Conservation (phyloP, 352 stramenopile genomes). For the Saprolegnia parasitica region DNA sequence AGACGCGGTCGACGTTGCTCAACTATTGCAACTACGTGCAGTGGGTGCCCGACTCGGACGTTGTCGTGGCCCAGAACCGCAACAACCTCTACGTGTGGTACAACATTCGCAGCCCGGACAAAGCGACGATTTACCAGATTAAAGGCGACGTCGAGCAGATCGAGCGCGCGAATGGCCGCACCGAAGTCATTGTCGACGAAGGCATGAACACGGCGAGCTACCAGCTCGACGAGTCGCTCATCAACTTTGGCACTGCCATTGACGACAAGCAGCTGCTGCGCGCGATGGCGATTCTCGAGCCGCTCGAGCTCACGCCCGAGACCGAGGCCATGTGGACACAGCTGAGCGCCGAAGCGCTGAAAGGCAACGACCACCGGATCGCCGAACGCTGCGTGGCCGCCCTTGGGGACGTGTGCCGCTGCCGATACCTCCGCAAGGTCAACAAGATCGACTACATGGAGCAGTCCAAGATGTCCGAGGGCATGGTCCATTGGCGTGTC, state of each 20-base stretch:
- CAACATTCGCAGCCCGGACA: conserved; percentile 91
- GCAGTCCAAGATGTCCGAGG: conserved; percentile 64
- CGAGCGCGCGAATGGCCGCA: conserved; percentile 87
- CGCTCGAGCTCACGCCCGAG: conserved; percentile 87
- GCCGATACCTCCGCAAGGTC: conserved; percentile 84
- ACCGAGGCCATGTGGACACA: conserved; percentile 93
- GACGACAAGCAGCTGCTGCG: conserved; percentile 88
- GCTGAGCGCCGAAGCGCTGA: conserved; percentile 79
- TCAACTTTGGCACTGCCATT: conserved; percentile 91
- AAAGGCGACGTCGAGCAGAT: conserved; percentile 94
- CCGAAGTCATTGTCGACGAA: conserved; percentile 94
- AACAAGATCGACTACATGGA: conserved; percentile 88
- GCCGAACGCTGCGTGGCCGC: conserved; percentile 88
- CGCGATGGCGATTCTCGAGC: conserved; percentile 91
- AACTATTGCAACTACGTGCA: conserved; percentile 96
- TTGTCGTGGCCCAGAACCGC: conserved; percentile 92
- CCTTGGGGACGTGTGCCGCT: conserved; percentile 85
- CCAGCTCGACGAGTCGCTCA: conserved; percentile 91
- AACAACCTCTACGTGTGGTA: conserved; percentile 93
- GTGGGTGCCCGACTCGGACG: conserved; percentile 94
- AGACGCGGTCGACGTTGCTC: conserved; percentile 84
- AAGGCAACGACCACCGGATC: conserved; percentile 85
- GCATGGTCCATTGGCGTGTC: conserved; percentile 82
- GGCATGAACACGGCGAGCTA: conserved; percentile 91
- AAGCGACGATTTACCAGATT: conserved; percentile 92